These are phyloP conservation scores for Nicotiana noctiflora DNA, from an alignment of 257 asterid species.

Conservation along the genomic window DNA sequence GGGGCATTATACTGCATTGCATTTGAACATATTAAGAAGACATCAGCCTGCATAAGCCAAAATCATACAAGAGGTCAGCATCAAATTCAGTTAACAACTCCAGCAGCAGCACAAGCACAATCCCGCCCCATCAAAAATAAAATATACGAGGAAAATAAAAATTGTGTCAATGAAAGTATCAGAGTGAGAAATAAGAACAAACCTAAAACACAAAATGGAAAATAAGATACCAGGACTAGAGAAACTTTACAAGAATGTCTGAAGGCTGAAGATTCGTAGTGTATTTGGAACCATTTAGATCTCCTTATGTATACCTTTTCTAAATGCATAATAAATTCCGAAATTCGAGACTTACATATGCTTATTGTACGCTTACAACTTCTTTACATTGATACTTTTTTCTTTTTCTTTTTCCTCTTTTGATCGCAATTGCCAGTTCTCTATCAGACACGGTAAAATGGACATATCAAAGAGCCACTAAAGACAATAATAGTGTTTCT, in stretches of 20 bases:
- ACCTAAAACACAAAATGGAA: not conserved
- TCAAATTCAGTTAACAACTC: not conserved
- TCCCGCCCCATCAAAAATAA: not conserved
- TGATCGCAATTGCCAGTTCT: not conserved
- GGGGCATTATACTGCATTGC: constrained; percentile 84
- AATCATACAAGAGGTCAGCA: not conserved
- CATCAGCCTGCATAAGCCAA: constrained; percentile 63
- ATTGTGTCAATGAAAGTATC: not conserved
- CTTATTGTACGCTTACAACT: not conserved
- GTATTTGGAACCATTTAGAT: not conserved
- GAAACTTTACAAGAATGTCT: not conserved
- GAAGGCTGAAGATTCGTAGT: not conserved
- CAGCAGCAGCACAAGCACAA: not conserved
- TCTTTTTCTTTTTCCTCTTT: not conserved
- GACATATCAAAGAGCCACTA: too few species aligned
- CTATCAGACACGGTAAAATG: too few species aligned
- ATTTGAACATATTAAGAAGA: constrained; percentile 73
- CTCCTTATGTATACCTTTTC: not conserved
- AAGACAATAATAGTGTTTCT: too few species aligned
- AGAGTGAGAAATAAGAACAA: not conserved
- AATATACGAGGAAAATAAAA: not conserved
- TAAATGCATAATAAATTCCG: not conserved
- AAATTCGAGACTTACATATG: not conserved
- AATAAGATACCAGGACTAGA: not conserved
- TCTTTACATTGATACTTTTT: not conserved